A percentile compares a stretch with the other conserved stretches of the same genome.
phyloP scores from a whole-genome alignment of 2,329 filamentous ascomycete genomes.

The Pyricularia grisea region DNA sequence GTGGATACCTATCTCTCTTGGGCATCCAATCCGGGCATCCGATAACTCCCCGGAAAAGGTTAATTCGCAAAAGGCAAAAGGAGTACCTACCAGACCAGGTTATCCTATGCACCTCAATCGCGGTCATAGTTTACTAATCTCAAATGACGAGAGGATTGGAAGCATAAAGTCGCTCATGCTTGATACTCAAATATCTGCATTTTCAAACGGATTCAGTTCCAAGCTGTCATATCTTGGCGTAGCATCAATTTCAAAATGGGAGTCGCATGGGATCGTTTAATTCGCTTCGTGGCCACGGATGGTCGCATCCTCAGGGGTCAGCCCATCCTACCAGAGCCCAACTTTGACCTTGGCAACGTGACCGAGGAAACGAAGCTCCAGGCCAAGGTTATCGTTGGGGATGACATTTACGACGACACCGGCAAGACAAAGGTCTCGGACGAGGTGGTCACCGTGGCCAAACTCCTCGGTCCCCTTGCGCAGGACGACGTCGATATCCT shows the following conservation, averaged over 20 bases:
- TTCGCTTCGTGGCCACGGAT: slow-evolving; percentile 43
- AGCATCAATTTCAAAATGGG: slow-evolving; percentile 13
- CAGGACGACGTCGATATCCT: slow-evolving; percentile 43
- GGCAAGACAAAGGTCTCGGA: slow-evolving; percentile 40
- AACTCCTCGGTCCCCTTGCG: slow-evolving; percentile 41
- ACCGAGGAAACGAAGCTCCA: slow-evolving; percentile 36
- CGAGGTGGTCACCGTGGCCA: slow-evolving; percentile 42
- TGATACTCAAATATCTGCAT: not conserved
- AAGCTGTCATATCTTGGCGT: not conserved
- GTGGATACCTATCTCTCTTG: no score
- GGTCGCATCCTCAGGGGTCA: slow-evolving; percentile 40
- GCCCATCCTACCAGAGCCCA: slow-evolving; percentile 32
- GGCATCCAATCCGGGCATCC: not conserved
- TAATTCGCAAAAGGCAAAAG: not conserved
- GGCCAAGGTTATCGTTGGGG: slow-evolving; percentile 40
- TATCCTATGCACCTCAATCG: not conserved
- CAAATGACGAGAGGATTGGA: not conserved
- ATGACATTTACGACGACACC: slow-evolving; percentile 36
- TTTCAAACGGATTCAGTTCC: not conserved
- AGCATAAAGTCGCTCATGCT: not conserved
- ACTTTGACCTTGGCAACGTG: slow-evolving; percentile 39
- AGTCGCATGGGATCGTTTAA: slow-evolving; percentile 38
- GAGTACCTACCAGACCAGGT: not conserved
- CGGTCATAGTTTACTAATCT: not conserved
- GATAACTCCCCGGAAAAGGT: not conserved